Evolutionary conservation across 2,329 filamentous ascomycete genomes (phyloP).

Genomic region (Exophiala sp.): DNA sequence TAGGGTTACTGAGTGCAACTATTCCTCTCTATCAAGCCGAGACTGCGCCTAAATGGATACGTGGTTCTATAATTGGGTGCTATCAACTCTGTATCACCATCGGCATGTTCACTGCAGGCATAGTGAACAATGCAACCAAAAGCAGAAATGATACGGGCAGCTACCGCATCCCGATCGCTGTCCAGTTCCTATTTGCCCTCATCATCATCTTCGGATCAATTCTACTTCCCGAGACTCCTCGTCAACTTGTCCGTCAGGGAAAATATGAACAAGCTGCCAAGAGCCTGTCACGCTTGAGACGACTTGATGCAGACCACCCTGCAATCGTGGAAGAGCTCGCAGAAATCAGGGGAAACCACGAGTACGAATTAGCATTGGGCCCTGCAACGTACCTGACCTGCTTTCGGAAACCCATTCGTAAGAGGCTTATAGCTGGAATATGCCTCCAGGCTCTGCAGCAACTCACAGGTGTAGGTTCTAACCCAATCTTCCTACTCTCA

Average conservation of each 20-base stretch:
- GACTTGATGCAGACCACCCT: slow-evolving; percentile 67
- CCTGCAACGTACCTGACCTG: slow-evolving; percentile 59
- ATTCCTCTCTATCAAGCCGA: not conserved
- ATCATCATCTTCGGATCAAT: slow-evolving; percentile 67
- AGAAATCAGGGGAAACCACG: slow-evolving; percentile 85
- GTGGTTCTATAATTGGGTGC: slow-evolving; percentile 65
- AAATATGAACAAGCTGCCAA: slow-evolving; percentile 61
- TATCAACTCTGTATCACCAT: slow-evolving; percentile 84
- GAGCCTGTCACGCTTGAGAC: slow-evolving; percentile 66
- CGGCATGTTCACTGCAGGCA: slow-evolving; percentile 70
- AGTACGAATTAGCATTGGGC: too few species aligned
- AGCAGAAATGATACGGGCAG: slow-evolving; percentile 59
- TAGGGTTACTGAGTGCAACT: slow-evolving; percentile 63
- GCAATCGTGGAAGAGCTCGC: slow-evolving; percentile 75
- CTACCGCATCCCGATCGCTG: slow-evolving; percentile 75
- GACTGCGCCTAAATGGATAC: not conserved
- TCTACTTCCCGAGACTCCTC: slow-evolving; percentile 78
- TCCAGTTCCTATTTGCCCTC: slow-evolving; percentile 78
- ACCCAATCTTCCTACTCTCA: not conserved
- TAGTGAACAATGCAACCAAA: slow-evolving; percentile 70
- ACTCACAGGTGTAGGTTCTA: not conserved
- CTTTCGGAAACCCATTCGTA: slow-evolving; percentile 61
- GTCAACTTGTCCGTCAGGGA: slow-evolving; percentile 79
- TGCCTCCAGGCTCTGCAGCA: too few species aligned
- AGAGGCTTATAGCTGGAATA: too few species aligned